Base-by-base conservation (phyloP, 495 filamentous ascomycete species). In the Tuber magnatum region DNA sequence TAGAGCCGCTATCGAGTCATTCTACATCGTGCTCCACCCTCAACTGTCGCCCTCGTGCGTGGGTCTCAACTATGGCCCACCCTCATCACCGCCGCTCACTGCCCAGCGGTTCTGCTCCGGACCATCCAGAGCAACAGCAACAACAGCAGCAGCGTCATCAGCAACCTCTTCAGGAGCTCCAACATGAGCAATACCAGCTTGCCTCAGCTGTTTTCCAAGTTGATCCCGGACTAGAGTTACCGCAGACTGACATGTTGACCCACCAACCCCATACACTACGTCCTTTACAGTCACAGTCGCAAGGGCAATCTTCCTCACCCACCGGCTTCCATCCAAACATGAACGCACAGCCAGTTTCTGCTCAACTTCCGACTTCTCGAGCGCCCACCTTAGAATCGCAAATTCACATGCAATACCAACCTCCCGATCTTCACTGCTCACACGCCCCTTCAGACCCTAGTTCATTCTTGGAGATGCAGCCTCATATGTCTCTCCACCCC, bases 341-440 rank as follows among this genome's bases (percentile, higher is more conserved):
- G 46, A 65, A 72, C 69, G 39, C 73, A 68, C 76, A 72, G 61
- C 77, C 71, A 12, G 77, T 68, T 41, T 69, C 70, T n/a, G 38
- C 48, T 48, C 77, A 78, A 68, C 39, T 78, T 51, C 56, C 76
- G 78, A 68, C 76, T 32, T 42, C 77, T 75, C 73, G 75, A 79
- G 69, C 61, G 65, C 74, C 61, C 43, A 56, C 73, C 8, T 68
- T 65, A 75, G 76, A 77, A 73, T 73, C 77, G 65, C 70, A 72
- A 75, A 41, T 48, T 16, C 77, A 75, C 24, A 75, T 79, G 70
- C 77, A 79, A 51, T 79, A 79, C 41, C 76, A 78, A 44, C 77
- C 77, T 56, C 68, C 77, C 18, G 72, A 73, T 75, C 65, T 77
- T 69, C 73, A 76, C 44, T 76, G 51, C 70, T 69, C 76, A 24